Percentiles rank a stretch among this genome's conserved stretches.
Conservation (phyloP, 371 early-diverging fungal genomes). For the Mucor lusitanicus region DNA sequence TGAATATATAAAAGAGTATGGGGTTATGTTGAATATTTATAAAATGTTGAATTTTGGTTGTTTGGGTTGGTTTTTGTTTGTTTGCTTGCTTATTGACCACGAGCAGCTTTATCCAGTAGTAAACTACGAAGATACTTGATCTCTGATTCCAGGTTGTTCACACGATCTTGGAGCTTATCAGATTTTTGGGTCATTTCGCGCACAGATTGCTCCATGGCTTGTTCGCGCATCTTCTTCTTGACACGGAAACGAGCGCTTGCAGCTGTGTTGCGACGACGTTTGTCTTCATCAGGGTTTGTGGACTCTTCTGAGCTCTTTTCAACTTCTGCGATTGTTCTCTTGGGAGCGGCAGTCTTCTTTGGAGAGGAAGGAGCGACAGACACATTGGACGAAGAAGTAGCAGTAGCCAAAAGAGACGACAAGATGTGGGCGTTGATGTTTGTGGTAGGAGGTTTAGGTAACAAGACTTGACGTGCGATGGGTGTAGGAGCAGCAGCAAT, state of each 20-base stretch:
- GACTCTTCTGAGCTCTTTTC: slow-evolving; percentile 5
- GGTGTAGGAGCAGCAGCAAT: not conserved
- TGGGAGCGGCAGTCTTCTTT: not conserved
- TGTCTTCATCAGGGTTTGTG: slow-evolving; percentile 66
- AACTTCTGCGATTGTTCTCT: not conserved
- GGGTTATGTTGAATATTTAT: slow-evolving; percentile 16
- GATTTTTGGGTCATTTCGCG: slow-evolving; percentile 78
- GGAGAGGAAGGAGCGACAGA: not conserved
- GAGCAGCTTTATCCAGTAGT: slow-evolving; percentile 69
- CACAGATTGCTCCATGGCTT: slow-evolving; percentile 82
- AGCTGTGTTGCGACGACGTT: slow-evolving; percentile 90
- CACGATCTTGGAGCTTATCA: slow-evolving; percentile 68
- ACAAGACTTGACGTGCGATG: slow-evolving; percentile 23
- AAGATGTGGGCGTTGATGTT: slow-evolving; percentile 9
- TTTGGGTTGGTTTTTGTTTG: slow-evolving; percentile 4
- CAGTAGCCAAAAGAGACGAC: slow-evolving; percentile 12
- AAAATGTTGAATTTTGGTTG: slow-evolving; percentile 24
- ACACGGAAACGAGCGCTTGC: slow-evolving; percentile 94
- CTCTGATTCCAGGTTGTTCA: slow-evolving; percentile 84
- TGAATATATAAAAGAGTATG: slow-evolving; percentile 9
- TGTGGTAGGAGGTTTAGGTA: slow-evolving; percentile 34
- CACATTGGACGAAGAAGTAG: not conserved
- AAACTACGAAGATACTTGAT: slow-evolving; percentile 86
- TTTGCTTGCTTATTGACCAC: slow-evolving; percentile 17
- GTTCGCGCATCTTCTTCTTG: slow-evolving; percentile 89